These are phyloP conservation scores for Naganishia sp. DNA, from an alignment of 1,284 basidiomycete species.

Conservation along the genomic window DNA sequence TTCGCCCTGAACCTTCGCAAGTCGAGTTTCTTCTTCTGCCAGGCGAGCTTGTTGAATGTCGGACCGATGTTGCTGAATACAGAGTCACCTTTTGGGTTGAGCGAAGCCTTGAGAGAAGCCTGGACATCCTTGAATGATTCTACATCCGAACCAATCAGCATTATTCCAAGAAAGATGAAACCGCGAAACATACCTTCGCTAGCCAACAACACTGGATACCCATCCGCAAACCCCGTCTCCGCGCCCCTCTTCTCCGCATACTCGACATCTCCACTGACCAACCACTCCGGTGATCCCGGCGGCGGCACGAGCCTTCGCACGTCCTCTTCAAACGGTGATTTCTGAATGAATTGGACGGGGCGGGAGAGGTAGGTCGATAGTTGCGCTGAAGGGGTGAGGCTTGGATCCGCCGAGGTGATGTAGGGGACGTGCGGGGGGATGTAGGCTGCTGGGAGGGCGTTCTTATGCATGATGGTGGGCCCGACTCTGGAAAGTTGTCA, in stretches of 20 bases:
- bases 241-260: conserved; percentile 18
- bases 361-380: conserved; percentile 29
- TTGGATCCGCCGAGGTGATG: neutral
- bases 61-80: conserved; percentile 24
- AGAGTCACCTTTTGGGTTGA: neutral
- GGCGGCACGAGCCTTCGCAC: conserved; percentile 2
- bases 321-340: conserved; percentile 25
- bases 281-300: conserved; percentile 1
- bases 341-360: conserved; percentile 19
- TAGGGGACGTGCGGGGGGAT: conserved; percentile 1
- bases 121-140: conserved; percentile 12
- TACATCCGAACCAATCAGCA: neutral
- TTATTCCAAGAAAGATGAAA: neutral
- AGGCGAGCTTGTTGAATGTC: conserved; percentile 23
- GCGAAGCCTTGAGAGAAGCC: conserved; percentile 6
- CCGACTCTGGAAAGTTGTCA: neutral
- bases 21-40: conserved; percentile 25
- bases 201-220: conserved; percentile 31
- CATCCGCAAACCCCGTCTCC: conserved; percentile 30
- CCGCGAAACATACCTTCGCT: conserved; percentile 24
- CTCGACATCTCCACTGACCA: conserved; percentile 17
- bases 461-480: conserved; percentile 29
- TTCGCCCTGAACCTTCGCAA: conserved; percentile 29
- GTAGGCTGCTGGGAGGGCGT: conserved; percentile 20
- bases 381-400: conserved; percentile 21